Conservation (phyloP, 495 filamentous ascomycete species). For the Trichoderma virens region DNA sequence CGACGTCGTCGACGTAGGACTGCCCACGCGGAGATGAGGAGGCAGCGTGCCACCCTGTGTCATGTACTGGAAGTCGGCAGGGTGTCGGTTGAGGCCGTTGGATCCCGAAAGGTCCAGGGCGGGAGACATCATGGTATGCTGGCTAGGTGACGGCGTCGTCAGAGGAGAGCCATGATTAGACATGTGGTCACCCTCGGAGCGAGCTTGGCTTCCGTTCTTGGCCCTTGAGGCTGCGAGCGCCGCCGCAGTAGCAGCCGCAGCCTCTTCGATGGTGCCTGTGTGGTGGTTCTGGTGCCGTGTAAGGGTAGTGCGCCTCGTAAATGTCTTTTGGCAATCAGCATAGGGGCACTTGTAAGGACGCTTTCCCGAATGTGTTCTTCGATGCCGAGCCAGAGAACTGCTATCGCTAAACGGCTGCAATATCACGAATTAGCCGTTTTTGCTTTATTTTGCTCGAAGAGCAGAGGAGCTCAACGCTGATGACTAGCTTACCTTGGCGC, state of each 20-base stretch:
- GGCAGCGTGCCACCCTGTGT: conserved; percentile 59
- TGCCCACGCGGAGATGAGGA: conserved; percentile 73
- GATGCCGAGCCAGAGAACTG: conserved; percentile 87
- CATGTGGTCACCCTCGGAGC: conserved; percentile 69
- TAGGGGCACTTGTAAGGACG: conserved; percentile 97
- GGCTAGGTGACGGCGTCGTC: conserved; percentile 80
- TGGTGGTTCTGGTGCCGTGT: conserved; percentile 96
- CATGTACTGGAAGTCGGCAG: conserved; percentile 42
- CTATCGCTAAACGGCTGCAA: conserved; percentile 95
- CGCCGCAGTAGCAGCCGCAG: conserved; percentile 72
- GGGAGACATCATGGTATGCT: conserved; percentile 69
- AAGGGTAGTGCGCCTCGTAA: conserved; percentile 88
- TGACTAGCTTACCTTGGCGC: conserved; percentile 68
- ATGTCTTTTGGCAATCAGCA: conserved; percentile 96
- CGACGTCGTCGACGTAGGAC: conserved; percentile 56
- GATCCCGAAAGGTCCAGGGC: conserved; percentile 66
- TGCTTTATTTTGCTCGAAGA: not conserved
- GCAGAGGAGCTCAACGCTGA: not conserved
- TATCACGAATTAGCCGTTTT: conserved; percentile 10
- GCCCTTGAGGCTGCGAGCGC: conserved; percentile 48
- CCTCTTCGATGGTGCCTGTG: conserved; percentile 90
- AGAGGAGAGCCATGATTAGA: conserved; percentile 76
- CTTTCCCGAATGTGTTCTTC: conserved; percentile 92
- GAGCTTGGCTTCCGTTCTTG: conserved; percentile 47
- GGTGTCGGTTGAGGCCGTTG: conserved; percentile 53